These are phyloP conservation scores for Puccinellia tenuiflora DNA, from an alignment of 176 grass and related monocot species.

Conservation along the genomic window DNA sequence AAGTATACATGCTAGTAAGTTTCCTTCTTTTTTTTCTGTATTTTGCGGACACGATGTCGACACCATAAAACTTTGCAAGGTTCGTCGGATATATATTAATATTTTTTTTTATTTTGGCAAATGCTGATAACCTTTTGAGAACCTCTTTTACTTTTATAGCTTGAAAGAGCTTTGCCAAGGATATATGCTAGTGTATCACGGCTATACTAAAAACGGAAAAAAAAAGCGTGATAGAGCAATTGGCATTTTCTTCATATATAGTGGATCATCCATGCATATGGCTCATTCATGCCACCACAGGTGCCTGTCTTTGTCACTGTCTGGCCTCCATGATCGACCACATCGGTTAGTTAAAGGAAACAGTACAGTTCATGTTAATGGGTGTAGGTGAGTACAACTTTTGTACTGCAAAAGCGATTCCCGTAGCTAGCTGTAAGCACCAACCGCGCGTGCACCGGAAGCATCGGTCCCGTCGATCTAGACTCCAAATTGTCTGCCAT, in stretches of 20 bases:
- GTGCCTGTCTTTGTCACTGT: background rate
- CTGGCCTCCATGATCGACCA: background rate
- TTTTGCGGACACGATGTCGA: background rate
- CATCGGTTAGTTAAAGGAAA: background rate
- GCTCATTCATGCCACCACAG: background rate
- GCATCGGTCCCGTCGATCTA: background rate
- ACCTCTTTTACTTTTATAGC: background rate
- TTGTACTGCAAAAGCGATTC: background rate
- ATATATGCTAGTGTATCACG: background rate
- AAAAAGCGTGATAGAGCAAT: background rate
- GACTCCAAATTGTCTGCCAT: background rate
- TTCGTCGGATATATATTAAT: background rate
- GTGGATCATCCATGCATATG: background rate
- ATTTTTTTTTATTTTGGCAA: no score
- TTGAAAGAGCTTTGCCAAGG: background rate
- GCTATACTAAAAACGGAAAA: background rate
- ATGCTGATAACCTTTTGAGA: background rate
- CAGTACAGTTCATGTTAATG: background rate
- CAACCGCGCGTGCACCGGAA: conserved; percentile 1
- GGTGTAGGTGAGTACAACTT: background rate
- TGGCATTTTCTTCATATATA: background rate
- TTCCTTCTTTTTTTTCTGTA: background rate
- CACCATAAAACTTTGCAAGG: background rate
- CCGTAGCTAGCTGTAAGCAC: background rate
- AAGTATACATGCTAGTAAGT: background rate